phyloP scores from a whole-genome alignment of 495 filamentous ascomycete species.

The Penicillium canescens region DNA sequence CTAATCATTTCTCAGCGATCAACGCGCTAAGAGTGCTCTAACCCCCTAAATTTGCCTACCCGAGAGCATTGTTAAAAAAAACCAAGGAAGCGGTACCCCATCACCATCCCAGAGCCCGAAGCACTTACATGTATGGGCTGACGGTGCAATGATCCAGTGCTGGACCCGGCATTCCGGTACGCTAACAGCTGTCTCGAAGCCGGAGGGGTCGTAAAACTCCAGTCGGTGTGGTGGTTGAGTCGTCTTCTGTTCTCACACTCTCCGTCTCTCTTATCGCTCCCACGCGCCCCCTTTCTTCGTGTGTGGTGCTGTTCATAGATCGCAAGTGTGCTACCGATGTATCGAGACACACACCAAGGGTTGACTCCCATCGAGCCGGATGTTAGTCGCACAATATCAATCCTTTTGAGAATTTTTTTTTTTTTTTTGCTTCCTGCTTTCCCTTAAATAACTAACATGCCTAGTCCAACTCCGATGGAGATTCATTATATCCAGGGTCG shows the following conservation, averaged over 20 bases:
- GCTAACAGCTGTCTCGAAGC: conserved; percentile 19
- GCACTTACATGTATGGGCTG: not conserved
- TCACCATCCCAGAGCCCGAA: not conserved
- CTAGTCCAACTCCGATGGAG: conserved; percentile 27
- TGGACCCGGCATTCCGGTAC: conserved; percentile 18
- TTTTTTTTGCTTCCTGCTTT: not conserved
- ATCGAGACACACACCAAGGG: conserved; percentile 6
- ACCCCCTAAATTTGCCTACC: not conserved
- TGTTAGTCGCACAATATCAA: conserved; percentile 17
- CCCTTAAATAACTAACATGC: not conserved
- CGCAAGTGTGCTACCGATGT: conserved; percentile 4
- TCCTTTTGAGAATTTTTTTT: not conserved
- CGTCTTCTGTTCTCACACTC: conserved; percentile 11
- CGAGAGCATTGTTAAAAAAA: not conserved
- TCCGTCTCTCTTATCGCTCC: conserved; percentile 1
- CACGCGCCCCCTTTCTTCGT: not conserved
- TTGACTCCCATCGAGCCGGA: conserved; percentile 32
- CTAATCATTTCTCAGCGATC: conserved; percentile 10
- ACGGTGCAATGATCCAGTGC: conserved; percentile 1
- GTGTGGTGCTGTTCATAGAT: not conserved
- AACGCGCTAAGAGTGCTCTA: conserved; percentile 2
- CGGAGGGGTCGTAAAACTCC: conserved; percentile 26
- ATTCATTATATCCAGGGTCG: conserved; percentile 34
- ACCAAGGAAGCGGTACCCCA: conserved; percentile 9
- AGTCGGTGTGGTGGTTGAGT: conserved; percentile 19